A percentile compares a stretch with the other conserved stretches of the same genome.
Evolutionary conservation across 495 filamentous ascomycete genomes (phyloP).

Genomic region (Xylaria curta): DNA sequence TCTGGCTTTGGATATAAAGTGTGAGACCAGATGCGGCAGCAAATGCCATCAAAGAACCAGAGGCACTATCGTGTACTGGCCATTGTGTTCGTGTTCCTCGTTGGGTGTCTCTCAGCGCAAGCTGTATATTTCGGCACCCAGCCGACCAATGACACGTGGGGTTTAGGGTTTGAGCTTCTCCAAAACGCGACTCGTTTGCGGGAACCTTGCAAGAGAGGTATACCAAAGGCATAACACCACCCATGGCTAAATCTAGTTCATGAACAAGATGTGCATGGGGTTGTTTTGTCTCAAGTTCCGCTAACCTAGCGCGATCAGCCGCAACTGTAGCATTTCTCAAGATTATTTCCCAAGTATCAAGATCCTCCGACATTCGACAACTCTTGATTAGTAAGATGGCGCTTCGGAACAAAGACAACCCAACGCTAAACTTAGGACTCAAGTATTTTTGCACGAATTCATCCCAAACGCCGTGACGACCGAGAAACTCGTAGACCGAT

Average conservation of each 20-base stretch:
- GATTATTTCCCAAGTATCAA: background rate
- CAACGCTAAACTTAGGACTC: background rate
- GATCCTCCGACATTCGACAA: background rate
- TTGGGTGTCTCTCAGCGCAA: background rate
- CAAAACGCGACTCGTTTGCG: background rate
- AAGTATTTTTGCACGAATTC: background rate
- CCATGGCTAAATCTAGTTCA: slow-evolving; percentile 1
- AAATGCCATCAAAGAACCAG: background rate
- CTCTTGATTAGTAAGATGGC: background rate
- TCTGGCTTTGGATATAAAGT: background rate
- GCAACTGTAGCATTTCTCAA: background rate
- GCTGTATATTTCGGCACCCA: background rate
- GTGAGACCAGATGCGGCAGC: background rate
- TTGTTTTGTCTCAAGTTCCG: background rate
- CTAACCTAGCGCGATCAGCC: background rate
- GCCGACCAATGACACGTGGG: background rate
- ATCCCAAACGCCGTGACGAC: background rate
- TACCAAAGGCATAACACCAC: slow-evolving; percentile 3
- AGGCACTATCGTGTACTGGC: background rate
- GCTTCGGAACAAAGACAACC: background rate
- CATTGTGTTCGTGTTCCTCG: background rate
- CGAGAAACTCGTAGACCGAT: background rate
- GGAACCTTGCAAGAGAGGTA: background rate
- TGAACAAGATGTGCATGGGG: background rate
- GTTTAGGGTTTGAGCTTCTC: background rate